These are phyloP conservation scores for Xylaria digitata DNA, from an alignment of 2,329 filamentous ascomycete genomes.

Conservation along the genomic window DNA sequence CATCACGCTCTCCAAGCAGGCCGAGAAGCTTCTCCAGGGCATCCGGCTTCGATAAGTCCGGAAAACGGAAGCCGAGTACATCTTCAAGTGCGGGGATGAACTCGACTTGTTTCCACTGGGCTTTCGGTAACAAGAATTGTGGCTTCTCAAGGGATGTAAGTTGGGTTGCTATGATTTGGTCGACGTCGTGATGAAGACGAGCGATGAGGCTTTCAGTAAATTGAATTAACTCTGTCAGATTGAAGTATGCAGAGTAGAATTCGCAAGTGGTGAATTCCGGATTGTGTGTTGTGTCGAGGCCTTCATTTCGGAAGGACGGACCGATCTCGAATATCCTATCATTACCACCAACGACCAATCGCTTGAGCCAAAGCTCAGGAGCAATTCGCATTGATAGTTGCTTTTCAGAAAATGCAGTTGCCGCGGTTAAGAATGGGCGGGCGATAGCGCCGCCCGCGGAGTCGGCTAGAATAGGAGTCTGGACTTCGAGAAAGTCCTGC, in stretches of 20 bases:
- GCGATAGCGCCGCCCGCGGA: slow-evolving; percentile 89
- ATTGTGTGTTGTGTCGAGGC: slow-evolving; percentile 90
- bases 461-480: slow-evolving; percentile 86
- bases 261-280: slow-evolving; percentile 98
- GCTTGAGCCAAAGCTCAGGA: slow-evolving; percentile 94
- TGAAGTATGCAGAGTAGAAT: slow-evolving; percentile 90
- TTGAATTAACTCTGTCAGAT: slow-evolving; percentile 77
- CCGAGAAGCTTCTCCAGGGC: slow-evolving; percentile 69
- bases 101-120: slow-evolving; percentile 75
- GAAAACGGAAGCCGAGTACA: slow-evolving; percentile 72
- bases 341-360: slow-evolving; percentile 88
- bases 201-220: slow-evolving; percentile 79
- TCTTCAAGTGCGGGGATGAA: slow-evolving; percentile 85
- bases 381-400: slow-evolving; percentile 86
- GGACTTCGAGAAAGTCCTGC: slow-evolving; percentile 83
- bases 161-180: slow-evolving; percentile 56
- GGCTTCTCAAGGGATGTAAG: slow-evolving; percentile 61
- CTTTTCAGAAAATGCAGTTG: slow-evolving; percentile 79
- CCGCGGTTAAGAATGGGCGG: slow-evolving; percentile 83
- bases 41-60: slow-evolving; percentile 66
- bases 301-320: slow-evolving; percentile 92
- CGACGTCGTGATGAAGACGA: slow-evolving; percentile 66
- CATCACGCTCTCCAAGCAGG: slow-evolving; percentile 66
- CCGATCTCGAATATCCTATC: slow-evolving; percentile 94
- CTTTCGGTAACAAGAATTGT: slow-evolving; percentile 60